Conservation (phyloP, 352 stramenopile species). For the Pythium guiyangense region DNA sequence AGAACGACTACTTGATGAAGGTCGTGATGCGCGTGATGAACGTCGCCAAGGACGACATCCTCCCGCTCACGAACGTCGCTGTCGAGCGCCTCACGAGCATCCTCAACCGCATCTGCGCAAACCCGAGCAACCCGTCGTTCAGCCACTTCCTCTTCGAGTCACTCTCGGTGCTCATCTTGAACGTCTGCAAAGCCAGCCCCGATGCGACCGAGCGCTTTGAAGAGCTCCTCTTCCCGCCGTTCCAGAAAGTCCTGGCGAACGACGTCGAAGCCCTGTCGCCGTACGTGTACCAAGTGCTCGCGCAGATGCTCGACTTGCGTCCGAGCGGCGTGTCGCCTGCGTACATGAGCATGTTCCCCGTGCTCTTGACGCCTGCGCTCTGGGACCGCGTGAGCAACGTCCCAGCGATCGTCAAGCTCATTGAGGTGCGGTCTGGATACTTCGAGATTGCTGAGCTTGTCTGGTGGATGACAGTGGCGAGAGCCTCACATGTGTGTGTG, state of each 20-base stretch:
- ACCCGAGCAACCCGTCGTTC: conserved; percentile 98
- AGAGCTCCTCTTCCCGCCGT: conserved; percentile 95
- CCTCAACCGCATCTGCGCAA: conserved; percentile 94
- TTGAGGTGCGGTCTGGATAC: conserved; percentile 77
- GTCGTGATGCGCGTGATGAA: conserved; percentile 95
- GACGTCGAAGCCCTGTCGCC: conserved; percentile 93
- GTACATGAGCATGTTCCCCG: conserved; percentile 94
- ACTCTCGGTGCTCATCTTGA: conserved; percentile 93
- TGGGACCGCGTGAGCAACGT: conserved; percentile 98
- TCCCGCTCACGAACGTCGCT: conserved; percentile 91
- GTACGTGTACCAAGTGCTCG: conserved; percentile 99
- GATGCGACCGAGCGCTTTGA: conserved; percentile 90
- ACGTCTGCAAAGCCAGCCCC: conserved; percentile 88
- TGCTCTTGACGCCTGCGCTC: conserved; percentile 90
- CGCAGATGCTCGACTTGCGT: conserved; percentile 96
- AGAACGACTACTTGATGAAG: conserved; percentile 99
- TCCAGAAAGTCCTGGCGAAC: conserved; percentile 96
- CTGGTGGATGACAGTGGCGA: neutral
- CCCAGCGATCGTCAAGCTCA: conserved; percentile 94
- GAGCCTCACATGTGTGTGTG: neutral
- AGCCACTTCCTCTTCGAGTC: conserved; percentile 99
- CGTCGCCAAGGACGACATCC: conserved; percentile 91
- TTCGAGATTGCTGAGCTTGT: neutral
- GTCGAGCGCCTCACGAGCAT: conserved; percentile 93
- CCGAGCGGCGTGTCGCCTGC: conserved; percentile 83